phyloP scores from a whole-genome alignment of 768 basidiomycete species.

The Podaxis mareebaensis region DNA sequence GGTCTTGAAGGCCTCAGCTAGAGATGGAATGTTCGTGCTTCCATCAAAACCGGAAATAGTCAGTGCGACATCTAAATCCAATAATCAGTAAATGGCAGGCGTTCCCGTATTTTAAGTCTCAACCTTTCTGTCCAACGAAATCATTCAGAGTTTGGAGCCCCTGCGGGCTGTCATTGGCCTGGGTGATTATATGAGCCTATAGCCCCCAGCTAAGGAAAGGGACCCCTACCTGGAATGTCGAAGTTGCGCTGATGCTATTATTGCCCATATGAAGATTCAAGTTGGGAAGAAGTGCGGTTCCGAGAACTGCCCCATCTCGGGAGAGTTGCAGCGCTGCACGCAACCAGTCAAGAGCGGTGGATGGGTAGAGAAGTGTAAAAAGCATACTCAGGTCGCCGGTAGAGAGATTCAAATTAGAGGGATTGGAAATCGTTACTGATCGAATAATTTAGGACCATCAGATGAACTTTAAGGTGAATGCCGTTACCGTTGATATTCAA shows the following conservation, averaged over 20 bases:
- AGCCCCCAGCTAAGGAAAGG: neutral
- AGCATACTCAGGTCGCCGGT: constrained; percentile 64
- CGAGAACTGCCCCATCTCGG: constrained; percentile 51
- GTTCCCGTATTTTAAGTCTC: constrained; percentile 4
- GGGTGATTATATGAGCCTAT: constrained; percentile 15
- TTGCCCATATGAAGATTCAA: constrained; percentile 59
- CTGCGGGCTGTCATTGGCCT: constrained; percentile 63
- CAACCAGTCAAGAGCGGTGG: neutral
- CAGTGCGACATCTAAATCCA: constrained; percentile 49
- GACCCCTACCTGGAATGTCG: constrained; percentile 48
- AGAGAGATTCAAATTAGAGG: constrained; percentile 61
- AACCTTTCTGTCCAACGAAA: constrained; percentile 64
- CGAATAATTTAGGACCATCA: constrained; percentile 3
- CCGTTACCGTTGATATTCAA: constrained; percentile 57
- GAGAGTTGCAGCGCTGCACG: constrained; percentile 54
- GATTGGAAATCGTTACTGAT: constrained; percentile 64
- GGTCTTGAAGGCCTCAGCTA: constrained; percentile 61
- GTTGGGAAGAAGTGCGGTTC: constrained; percentile 63
- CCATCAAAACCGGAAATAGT: constrained; percentile 57
- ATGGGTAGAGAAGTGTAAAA: neutral
- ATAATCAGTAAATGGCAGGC: neutral
- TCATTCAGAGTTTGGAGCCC: constrained; percentile 65
- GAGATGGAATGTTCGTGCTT: constrained; percentile 60
- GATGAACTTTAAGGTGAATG: neutral
- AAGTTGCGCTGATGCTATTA: constrained; percentile 52